A percentile compares a stretch with the other conserved stretches of the same genome.
Evolutionary conservation across 1,284 basidiomycete genomes (phyloP).

Genomic region (Porogramme epimiltina): DNA sequence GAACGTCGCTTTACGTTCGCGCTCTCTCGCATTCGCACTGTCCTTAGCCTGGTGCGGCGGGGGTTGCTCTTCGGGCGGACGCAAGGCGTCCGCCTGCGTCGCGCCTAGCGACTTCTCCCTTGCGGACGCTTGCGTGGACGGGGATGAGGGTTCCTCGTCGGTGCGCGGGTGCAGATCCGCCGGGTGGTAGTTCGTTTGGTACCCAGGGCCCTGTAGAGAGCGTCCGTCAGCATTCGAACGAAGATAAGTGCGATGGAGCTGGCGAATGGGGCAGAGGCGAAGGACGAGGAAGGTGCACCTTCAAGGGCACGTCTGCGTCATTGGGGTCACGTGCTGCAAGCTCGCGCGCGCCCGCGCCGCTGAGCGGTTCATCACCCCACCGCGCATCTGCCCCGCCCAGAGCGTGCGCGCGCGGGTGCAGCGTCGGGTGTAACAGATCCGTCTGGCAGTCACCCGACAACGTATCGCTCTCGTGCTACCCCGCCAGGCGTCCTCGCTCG

Average conservation of each 20-base stretch:
- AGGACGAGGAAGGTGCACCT: not conserved
- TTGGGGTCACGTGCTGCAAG: slow-evolving; percentile 19
- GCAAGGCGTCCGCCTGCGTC: slow-evolving; percentile 12
- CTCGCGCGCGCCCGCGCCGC: slow-evolving; percentile 15
- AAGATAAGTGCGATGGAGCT: not conserved
- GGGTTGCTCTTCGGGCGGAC: slow-evolving; percentile 12
- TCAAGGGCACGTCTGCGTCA: not conserved
- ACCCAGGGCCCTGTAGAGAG: slow-evolving; percentile 24
- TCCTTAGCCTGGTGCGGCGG: slow-evolving; percentile 3
- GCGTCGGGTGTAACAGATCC: slow-evolving; percentile 22
- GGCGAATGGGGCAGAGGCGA: too few relatives aligned
- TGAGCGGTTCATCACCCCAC: slow-evolving; percentile 22
- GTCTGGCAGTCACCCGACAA: slow-evolving; percentile 16
- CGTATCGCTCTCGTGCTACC: not conserved
- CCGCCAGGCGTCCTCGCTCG: not conserved
- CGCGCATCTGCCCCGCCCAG: slow-evolving; percentile 24
- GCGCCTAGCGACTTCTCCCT: slow-evolving; percentile 15
- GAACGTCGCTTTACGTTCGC: slow-evolving; percentile 39
- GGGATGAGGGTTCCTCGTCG: not conserved
- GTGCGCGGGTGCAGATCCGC: slow-evolving; percentile 27
- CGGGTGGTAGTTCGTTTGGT: slow-evolving; percentile 34
- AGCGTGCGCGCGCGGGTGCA: slow-evolving; percentile 26
- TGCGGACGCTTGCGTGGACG: not conserved
- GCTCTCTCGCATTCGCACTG: too few relatives aligned
- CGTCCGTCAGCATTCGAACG: slow-evolving; percentile 1